These are phyloP conservation scores for Lumnitzera littorea DNA, from an alignment of 345 rosid genomes.

Conservation along the genomic window DNA sequence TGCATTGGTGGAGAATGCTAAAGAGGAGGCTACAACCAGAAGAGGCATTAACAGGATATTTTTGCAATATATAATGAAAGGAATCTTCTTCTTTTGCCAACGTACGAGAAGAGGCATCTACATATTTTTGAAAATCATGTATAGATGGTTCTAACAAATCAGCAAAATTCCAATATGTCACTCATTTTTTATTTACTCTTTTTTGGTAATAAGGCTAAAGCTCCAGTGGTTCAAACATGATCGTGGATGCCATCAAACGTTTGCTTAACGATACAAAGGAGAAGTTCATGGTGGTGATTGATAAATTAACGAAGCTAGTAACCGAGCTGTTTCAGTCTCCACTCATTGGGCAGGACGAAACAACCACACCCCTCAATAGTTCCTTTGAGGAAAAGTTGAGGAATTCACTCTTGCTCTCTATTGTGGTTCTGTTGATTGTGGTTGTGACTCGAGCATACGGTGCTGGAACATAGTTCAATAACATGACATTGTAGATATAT, in stretches of 20 bases:
- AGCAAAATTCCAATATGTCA: no score
- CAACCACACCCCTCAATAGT: constrained; percentile 14
- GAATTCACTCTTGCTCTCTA: constrained; percentile 54
- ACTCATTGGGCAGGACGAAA: constrained; percentile 19
- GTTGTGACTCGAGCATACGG: constrained; percentile 44
- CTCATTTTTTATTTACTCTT: no score
- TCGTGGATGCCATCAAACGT: constrained; percentile 35
- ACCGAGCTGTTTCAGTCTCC: constrained; percentile 36
- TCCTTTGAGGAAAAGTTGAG: constrained; percentile 56
- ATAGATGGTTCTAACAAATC: no score
- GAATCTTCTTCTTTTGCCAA: no score
- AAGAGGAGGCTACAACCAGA: no score
- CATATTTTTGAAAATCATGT: no score
- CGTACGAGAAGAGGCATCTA: no score
- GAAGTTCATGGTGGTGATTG: constrained; percentile 36
- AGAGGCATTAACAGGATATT: no score
- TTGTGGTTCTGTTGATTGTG: constrained; percentile 66
- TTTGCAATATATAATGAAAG: no score
- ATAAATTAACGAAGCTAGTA: constrained; percentile 41
- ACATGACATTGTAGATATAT: constrained; percentile 16
- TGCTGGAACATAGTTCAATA: constrained; percentile 56
- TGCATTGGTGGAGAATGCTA: no score
- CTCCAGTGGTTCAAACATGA: constrained; percentile 24
- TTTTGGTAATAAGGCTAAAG: constrained; percentile 19
- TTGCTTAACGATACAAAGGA: constrained; percentile 40